Base-by-base conservation (phyloP, 1,284 basidiomycete species). In the Apiotrichum gracile region DNA sequence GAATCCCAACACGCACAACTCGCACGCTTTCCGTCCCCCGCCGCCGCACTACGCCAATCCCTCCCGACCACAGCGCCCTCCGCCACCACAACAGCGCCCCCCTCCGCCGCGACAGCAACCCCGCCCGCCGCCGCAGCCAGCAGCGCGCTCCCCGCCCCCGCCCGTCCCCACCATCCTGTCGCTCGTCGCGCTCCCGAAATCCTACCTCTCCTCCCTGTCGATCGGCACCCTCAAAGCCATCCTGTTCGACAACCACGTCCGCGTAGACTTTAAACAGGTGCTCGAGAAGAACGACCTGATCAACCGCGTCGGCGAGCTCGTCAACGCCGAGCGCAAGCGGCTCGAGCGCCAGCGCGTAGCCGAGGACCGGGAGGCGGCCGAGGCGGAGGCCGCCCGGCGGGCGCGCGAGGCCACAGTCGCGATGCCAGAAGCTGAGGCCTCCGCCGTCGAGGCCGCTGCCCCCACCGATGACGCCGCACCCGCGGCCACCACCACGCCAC, bases 141-240 rank as follows among this genome's bases (percentile, higher is more conserved):
- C 54, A n/a, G 45, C 44, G 19, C 47, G 64, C 24, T 45, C 55
- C 14, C 56, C 62, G 4, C 49, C 52, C 14, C 52, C 64, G 10
- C 75, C 75, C 1, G 70, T 77, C 6, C 83, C 83, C 0, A 76
- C 79, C 5, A 78, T 89, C 17, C 82, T 86, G 43, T 79, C 83
- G 37, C 78, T 91, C 5, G 78, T 91, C 3, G 74, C 77, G 0
- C 83, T 88, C 76, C 73, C 80, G 0, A 70, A 78, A 4, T 79
- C 80, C 9, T 78, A 79, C 22, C 72, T 91, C n/a, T 69, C 77
- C 1, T 73, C 78, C 2, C 75, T 91, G 19, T 81, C 83, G 12
- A 82, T 90, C 49, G 78, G 81, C 17, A 77, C 79, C 26, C 78
- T 91, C 48, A 91, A 91, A 68, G 79, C 79, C 5, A 80, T 91